A percentile compares a stretch with the other conserved stretches of the same genome.
Evolutionary conservation across 2,329 filamentous ascomycete species (phyloP).

Genomic region (Pseudogymnoascus sp.): DNA sequence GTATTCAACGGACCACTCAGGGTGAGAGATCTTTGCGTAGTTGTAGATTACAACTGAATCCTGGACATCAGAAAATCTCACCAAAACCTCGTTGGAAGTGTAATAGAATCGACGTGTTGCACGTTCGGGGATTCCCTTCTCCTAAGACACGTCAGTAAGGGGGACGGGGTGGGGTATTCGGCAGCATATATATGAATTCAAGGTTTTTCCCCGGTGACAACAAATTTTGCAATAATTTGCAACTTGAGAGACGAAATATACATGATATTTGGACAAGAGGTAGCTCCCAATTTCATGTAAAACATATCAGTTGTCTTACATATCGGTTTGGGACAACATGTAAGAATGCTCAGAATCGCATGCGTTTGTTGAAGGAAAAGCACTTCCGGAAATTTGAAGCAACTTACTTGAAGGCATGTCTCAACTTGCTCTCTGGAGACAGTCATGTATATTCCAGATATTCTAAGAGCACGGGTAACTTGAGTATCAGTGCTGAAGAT

Average conservation of each 20-base stretch:
- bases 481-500: slow-evolving; percentile 24
- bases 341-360: neutral
- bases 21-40: slow-evolving; percentile 17
- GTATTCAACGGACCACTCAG: slow-evolving; percentile 20
- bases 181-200: neutral
- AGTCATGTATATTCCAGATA: slow-evolving; percentile 18
- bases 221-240: neutral
- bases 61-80: slow-evolving; percentile 19
- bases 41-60: slow-evolving; percentile 20
- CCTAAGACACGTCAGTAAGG: neutral
- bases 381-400: neutral
- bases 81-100: slow-evolving; percentile 15
- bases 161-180: neutral
- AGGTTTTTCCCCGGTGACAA: neutral
- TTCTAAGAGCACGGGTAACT: slow-evolving; percentile 22
- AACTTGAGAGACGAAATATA: neutral
- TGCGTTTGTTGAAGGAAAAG: neutral
- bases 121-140: slow-evolving; percentile 8
- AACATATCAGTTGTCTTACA: neutral
- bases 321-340: neutral
- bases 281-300: neutral
- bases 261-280: neutral
- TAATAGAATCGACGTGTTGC: slow-evolving; percentile 12
- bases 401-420: slow-evolving; percentile 18
- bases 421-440: slow-evolving; percentile 17